phyloP scores from a whole-genome alignment of 352 stramenopile genomes.

The Lagenidium sp. region DNA sequence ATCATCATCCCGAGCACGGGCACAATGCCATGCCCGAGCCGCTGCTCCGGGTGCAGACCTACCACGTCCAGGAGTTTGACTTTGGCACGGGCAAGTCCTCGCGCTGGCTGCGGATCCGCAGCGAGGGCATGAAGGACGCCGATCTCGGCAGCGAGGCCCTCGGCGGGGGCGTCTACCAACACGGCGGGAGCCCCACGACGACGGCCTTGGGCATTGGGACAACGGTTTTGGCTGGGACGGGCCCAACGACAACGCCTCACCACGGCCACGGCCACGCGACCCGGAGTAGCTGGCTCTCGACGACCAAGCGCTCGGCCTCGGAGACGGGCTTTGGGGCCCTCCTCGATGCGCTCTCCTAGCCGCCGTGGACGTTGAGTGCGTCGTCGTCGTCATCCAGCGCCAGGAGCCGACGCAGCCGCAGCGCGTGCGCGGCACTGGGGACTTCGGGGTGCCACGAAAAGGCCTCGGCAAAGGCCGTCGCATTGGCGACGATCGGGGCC shows the following conservation, averaged over 20 bases:
- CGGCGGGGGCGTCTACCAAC: not conserved
- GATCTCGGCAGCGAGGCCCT: not conserved
- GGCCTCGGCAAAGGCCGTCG: slow-evolving; percentile 14
- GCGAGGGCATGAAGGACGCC: slow-evolving; percentile 49
- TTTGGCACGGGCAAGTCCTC: slow-evolving; percentile 60
- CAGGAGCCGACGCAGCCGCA: not conserved
- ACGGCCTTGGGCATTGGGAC: too few relatives aligned
- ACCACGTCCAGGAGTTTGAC: slow-evolving; percentile 77
- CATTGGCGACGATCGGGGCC: slow-evolving; percentile 23
- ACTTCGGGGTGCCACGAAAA: slow-evolving; percentile 44
- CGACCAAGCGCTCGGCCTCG: slow-evolving; percentile 13
- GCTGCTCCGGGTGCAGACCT: slow-evolving; percentile 52
- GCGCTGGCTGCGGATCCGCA: slow-evolving; percentile 51
- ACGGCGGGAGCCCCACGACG: too few relatives aligned
- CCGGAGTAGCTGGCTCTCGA: slow-evolving; percentile 9
- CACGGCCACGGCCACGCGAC: not conserved
- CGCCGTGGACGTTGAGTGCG: not conserved
- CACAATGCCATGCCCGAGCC: slow-evolving; percentile 33
- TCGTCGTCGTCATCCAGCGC: slow-evolving; percentile 7
- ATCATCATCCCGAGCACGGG: too few relatives aligned
- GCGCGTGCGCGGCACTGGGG: not conserved
- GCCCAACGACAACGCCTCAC: too few relatives aligned
- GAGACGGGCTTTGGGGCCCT: slow-evolving; percentile 23
- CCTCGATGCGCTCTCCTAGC: slow-evolving; percentile 20
- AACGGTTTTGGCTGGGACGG: too few relatives aligned